Percentiles rank a stretch among this genome's conserved stretches.
These are phyloP conservation scores for Aspergillus carlsbadensis DNA, from an alignment of 495 filamentous ascomycete species.

Conservation along the genomic window DNA sequence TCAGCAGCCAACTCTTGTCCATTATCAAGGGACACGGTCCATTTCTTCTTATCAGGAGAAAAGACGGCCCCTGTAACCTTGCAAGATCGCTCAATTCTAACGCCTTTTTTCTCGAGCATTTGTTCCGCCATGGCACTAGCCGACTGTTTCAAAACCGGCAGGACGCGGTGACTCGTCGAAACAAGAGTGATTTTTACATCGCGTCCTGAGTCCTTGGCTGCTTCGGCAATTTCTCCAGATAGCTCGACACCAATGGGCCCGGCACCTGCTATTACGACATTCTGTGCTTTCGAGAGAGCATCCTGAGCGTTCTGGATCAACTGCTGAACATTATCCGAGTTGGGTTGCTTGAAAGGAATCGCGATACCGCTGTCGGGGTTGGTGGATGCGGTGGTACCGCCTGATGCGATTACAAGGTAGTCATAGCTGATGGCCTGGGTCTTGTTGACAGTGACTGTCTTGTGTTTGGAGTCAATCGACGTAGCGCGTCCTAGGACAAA, in stretches of 20 bases:
- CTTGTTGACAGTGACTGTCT: slow-evolving; percentile 42
- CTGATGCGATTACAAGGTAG: slow-evolving; percentile 54
- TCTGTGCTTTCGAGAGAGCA: slow-evolving; percentile 50
- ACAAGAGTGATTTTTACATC: slow-evolving; percentile 49
- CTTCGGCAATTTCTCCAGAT: slow-evolving; percentile 57
- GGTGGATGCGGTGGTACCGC: slow-evolving; percentile 45
- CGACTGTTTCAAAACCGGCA: slow-evolving; percentile 34
- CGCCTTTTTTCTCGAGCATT: too few relatives aligned
- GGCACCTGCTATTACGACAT: slow-evolving; percentile 64
- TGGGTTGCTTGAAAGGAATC: slow-evolving; percentile 56
- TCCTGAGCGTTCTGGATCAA: slow-evolving; percentile 44
- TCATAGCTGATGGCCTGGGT: slow-evolving; percentile 45
- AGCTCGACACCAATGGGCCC: slow-evolving; percentile 68
- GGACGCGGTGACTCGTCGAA: slow-evolving; percentile 31
- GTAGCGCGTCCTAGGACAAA: slow-evolving; percentile 56
- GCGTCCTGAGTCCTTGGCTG: slow-evolving; percentile 35
- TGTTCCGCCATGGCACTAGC: too few relatives aligned
- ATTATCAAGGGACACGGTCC: slow-evolving; percentile 39
- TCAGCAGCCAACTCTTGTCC: slow-evolving; percentile 48
- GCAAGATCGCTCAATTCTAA: too few relatives aligned
- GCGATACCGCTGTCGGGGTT: slow-evolving; percentile 36
- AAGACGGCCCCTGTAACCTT: too few relatives aligned
- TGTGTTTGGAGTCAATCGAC: slow-evolving; percentile 42
- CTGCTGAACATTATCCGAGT: slow-evolving; percentile 38
- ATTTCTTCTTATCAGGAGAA: slow-evolving; percentile 16